Evolutionary conservation across 148 eudicot genomes (phyloP).

Genomic region (Chenopodium formosanum): DNA sequence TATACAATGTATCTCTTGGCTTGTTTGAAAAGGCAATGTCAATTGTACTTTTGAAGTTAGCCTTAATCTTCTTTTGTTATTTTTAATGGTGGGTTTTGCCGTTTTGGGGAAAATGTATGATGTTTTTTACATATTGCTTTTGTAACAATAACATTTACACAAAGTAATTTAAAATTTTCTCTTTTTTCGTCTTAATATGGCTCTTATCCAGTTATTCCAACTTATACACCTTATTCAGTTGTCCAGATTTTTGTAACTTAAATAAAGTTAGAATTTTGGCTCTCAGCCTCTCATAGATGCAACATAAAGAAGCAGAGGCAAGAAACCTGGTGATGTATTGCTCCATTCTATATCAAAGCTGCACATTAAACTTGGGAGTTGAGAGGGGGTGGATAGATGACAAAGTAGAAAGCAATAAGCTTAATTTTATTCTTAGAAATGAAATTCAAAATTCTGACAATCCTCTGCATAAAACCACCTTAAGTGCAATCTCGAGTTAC

Average conservation of each 20-base stretch:
- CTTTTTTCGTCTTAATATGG: no score
- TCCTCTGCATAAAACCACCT: background rate
- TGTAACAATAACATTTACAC: background rate
- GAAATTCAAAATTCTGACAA: background rate
- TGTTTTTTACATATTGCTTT: background rate
- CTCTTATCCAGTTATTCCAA: no score
- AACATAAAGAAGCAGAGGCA: background rate
- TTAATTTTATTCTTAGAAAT: background rate
- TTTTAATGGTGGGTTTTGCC: background rate
- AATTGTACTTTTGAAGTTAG: background rate
- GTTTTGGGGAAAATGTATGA: background rate
- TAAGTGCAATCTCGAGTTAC: conserved; percentile 1
- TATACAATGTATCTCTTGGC: background rate
- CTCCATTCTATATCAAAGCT: no score
- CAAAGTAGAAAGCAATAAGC: background rate
- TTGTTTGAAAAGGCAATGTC: background rate
- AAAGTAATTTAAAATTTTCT: background rate
- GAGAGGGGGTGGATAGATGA: background rate
- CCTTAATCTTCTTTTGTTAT: background rate
- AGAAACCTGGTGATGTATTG: background rate
- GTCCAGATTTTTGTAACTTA: no score
- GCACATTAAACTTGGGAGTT: background rate
- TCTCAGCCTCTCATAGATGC: no score
- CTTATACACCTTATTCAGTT: no score
- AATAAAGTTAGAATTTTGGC: no score